Evolutionary conservation across 192 early-diverging fungal genomes (phyloP).

Genomic region (Piromyces finnis): DNA sequence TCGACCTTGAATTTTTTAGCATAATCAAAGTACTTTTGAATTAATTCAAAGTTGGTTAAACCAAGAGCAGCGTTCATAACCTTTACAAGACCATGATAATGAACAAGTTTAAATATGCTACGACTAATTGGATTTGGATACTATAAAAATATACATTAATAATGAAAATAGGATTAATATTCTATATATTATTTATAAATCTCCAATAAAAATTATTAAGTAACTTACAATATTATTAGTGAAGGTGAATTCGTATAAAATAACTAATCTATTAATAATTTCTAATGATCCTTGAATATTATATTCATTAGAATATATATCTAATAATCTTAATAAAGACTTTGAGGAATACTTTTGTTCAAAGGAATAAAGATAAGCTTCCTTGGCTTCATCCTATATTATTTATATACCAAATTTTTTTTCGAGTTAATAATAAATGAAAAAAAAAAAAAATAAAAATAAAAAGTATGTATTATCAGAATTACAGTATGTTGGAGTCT

Average conservation of each 20-base stretch:
- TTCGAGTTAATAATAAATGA: not conserved
- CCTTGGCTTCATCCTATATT: constrained; percentile 63
- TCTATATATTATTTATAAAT: too few species aligned
- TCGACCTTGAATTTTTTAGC: constrained; percentile 21
- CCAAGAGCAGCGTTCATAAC: constrained; percentile 51
- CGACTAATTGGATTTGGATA: constrained; percentile 79
- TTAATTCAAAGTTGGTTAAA: not conserved
- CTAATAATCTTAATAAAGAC: constrained; percentile 71
- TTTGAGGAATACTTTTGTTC: constrained; percentile 84
- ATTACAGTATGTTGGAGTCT: constrained; percentile 62
- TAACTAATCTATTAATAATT: constrained; percentile 63
- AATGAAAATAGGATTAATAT: too few species aligned
- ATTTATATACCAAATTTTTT: too few species aligned
- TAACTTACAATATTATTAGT: constrained; percentile 62
- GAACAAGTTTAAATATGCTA: constrained; percentile 69
- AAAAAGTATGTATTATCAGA: not conserved
- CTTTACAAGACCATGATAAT: constrained; percentile 74
- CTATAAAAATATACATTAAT: too few species aligned
- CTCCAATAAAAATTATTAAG: too few species aligned
- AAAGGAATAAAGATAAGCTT: constrained; percentile 71
- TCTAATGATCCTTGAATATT: constrained; percentile 63
- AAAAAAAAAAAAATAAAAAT: not conserved
- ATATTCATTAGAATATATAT: constrained; percentile 62
- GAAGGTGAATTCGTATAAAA: constrained; percentile 78
- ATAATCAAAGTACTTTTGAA: constrained; percentile 28